Evolutionary conservation across 345 rosid species (phyloP).

Genomic region (Adansonia digitata): DNA sequence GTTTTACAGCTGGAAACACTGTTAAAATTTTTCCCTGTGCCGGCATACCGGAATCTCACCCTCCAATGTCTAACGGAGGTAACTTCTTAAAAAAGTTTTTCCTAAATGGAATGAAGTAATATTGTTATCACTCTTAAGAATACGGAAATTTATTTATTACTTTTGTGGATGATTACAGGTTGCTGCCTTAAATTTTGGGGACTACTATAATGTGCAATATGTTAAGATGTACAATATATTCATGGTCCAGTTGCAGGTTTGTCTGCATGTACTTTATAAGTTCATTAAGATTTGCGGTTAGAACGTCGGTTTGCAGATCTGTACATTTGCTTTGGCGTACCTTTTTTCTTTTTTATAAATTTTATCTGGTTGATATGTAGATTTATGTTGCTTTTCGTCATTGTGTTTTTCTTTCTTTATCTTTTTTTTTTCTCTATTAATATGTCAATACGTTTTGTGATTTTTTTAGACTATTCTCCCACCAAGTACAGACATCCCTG

Average conservation of each 20-base stretch:
- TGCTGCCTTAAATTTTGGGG: slow-evolving; percentile 88
- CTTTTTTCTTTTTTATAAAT: not conserved
- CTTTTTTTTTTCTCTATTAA: not conserved
- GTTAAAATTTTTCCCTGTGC: slow-evolving; percentile 71
- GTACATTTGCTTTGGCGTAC: not conserved
- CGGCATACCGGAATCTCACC: slow-evolving; percentile 85
- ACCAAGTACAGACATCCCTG: slow-evolving; percentile 75
- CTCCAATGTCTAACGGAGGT: slow-evolving; percentile 98
- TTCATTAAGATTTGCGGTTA: not conserved
- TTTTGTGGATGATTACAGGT: slow-evolving; percentile 45
- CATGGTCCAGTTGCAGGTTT: slow-evolving; percentile 84
- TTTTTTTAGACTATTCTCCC: slow-evolving; percentile 65
- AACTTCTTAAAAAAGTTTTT: not conserved
- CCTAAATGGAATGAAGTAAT: slow-evolving; percentile 4
- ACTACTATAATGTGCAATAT: slow-evolving; percentile 73
- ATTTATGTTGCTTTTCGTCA: not conserved
- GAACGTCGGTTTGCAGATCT: not conserved
- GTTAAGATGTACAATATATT: slow-evolving; percentile 74
- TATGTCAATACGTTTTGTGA: slow-evolving; percentile 10
- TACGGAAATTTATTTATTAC: not conserved
- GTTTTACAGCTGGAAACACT: slow-evolving; percentile 85
- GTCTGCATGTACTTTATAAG: slow-evolving; percentile 10
- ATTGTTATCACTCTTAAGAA: not conserved
- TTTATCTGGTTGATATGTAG: not conserved
- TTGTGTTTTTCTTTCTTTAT: not conserved